Evolutionary conservation across 495 filamentous ascomycete species (phyloP).

Genomic region (Chaetomium tenue): DNA sequence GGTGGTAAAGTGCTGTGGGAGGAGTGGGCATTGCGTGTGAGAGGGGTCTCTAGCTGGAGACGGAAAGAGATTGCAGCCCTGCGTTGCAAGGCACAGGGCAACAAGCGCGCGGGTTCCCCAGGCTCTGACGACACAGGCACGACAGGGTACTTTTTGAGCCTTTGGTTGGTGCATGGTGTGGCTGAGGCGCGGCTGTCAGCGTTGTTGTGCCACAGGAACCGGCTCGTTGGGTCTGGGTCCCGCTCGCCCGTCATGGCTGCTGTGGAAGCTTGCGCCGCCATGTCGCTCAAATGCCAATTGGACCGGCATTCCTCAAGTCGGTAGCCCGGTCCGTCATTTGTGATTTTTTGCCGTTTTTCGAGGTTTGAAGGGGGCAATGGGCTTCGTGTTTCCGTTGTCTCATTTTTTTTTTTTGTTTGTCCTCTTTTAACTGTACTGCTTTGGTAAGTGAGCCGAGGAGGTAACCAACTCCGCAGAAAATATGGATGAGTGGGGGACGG

Average conservation of each 20-base stretch:
- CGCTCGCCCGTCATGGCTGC: not conserved
- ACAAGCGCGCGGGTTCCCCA: conserved; percentile 22
- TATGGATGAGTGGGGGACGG: too few relatives aligned
- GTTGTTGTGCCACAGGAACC: conserved; percentile 13
- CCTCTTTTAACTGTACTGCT: too few relatives aligned
- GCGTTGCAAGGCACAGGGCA: conserved; percentile 20
- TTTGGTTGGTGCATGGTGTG: conserved; percentile 14
- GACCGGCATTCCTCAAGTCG: not conserved
- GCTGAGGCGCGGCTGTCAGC: conserved; percentile 9
- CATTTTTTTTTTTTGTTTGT: too few relatives aligned
- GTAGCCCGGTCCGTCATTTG: not conserved
- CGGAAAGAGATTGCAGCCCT: conserved; percentile 30
- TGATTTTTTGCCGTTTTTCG: not conserved
- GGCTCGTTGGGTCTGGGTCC: not conserved
- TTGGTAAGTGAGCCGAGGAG: too few relatives aligned
- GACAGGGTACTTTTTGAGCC: conserved; percentile 6
- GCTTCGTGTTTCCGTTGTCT: not conserved
- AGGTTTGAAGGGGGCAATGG: not conserved
- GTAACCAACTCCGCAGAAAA: too few relatives aligned
- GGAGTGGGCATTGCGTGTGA: conserved; percentile 26
- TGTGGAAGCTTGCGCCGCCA: not conserved
- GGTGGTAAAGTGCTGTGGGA: conserved; percentile 13
- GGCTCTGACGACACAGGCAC: conserved; percentile 33
- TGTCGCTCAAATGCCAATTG: not conserved
- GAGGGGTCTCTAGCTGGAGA: conserved; percentile 23